phyloP scores from a whole-genome alignment of 176 grass and related monocot species.

The Oryza officinalis region DNA sequence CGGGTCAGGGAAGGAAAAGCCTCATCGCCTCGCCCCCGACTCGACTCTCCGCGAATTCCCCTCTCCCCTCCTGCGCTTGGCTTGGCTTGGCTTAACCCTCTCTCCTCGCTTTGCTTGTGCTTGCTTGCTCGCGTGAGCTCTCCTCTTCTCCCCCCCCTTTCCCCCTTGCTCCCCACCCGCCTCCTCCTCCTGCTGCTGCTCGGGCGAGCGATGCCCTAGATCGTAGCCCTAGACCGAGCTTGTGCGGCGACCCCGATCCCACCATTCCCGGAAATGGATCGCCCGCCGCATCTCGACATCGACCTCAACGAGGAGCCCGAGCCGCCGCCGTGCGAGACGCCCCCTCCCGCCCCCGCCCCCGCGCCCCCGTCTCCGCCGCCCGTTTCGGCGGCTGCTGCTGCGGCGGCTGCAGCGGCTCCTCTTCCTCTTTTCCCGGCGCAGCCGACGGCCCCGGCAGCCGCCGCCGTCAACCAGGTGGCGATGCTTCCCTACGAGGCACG shows the following conservation, averaged over 20 bases:
- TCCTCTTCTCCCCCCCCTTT: neutral
- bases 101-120: constrained; percentile 53
- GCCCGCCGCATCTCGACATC: constrained; percentile 64
- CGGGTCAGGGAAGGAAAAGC: too few species aligned
- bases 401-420: neutral
- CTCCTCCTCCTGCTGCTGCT: neutral
- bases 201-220: constrained; percentile 28
- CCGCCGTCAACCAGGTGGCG: constrained; percentile 2
- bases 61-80: neutral
- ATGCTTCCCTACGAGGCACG: constrained; percentile 49
- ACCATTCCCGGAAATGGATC: constrained; percentile 44
- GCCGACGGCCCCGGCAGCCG: neutral
- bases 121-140: constrained; percentile 19
- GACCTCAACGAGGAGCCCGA: constrained; percentile 94
- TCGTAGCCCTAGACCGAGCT: neutral
- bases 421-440: neutral
- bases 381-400: neutral
- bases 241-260: constrained; percentile 24
- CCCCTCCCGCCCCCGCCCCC: too few species aligned
- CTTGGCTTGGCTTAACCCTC: constrained; percentile 40
- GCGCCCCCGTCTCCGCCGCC: neutral
- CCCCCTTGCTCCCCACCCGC: constrained; percentile 16
- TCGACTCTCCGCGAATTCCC: constrained; percentile 5
- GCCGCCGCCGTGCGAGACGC: constrained; percentile 22
- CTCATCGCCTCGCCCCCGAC: neutral